Conservation (phyloP, 305 asterid genomes). For the Solanum aculeatissimum region DNA sequence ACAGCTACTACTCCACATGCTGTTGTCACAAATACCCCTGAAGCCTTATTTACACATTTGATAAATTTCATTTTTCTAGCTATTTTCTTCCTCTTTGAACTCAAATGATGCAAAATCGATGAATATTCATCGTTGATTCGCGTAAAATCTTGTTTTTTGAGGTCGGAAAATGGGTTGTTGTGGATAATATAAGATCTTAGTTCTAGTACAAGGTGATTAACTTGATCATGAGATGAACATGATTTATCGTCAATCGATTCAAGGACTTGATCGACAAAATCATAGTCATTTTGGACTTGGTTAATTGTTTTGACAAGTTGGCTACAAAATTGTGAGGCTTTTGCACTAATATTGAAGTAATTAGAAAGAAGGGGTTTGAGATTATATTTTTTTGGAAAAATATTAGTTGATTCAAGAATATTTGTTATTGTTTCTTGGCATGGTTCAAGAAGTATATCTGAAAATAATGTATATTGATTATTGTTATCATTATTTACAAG, state of each 20-base stretch:
- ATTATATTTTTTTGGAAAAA: slow-evolving; percentile 15
- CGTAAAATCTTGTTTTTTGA: slow-evolving; percentile 25
- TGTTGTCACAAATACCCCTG: not conserved
- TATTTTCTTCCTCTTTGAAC: slow-evolving; percentile 11
- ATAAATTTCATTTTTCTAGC: slow-evolving; percentile 32
- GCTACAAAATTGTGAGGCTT: slow-evolving; percentile 60
- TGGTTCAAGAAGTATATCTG: slow-evolving; percentile 53
- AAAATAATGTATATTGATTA: slow-evolving; percentile 1
- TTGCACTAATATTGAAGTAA: slow-evolving; percentile 60
- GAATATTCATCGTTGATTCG: slow-evolving; percentile 28
- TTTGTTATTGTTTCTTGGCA: slow-evolving; percentile 44
- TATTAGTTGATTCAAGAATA: slow-evolving; percentile 39
- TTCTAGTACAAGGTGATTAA: slow-evolving; percentile 4
- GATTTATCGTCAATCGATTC: slow-evolving; percentile 5
- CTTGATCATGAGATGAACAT: not conserved
- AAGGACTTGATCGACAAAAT: slow-evolving; percentile 18
- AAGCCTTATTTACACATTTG: slow-evolving; percentile 24
- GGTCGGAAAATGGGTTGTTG: slow-evolving; percentile 20
- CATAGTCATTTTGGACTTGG: slow-evolving; percentile 35
- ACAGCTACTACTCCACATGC: not conserved
- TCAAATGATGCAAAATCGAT: slow-evolving; percentile 20
- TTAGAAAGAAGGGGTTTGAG: slow-evolving; percentile 39
- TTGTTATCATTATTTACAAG: not conserved
- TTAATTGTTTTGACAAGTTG: slow-evolving; percentile 32
- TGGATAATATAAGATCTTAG: slow-evolving; percentile 14